Evolutionary conservation across 2,329 filamentous ascomycete species (phyloP).

Genomic region (Coniochaeta sp.): DNA sequence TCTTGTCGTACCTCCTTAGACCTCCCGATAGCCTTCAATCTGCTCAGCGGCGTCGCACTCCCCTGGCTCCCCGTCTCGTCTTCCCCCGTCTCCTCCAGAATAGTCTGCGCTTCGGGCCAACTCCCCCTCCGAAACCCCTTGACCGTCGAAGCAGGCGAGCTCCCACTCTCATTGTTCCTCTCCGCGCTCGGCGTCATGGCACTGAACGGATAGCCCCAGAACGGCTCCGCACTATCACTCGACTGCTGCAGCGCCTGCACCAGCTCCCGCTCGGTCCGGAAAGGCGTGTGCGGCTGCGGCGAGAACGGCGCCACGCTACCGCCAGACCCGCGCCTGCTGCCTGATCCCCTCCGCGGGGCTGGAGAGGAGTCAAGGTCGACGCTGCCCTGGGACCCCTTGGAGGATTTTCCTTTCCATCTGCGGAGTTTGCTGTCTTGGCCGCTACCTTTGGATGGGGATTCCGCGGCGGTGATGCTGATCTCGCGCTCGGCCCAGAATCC

Average conservation of each 20-base stretch:
- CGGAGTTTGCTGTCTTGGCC: constrained; percentile 17
- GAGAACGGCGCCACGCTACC: neutral
- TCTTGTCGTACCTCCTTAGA: neutral
- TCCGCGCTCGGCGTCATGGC: neutral
- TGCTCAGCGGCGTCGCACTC: neutral
- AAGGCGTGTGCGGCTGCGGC: neutral
- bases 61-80: neutral
- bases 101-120: neutral
- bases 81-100: neutral
- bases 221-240: neutral
- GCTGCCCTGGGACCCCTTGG: neutral
- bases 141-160: neutral
- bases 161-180: neutral
- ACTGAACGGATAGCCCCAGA: neutral
- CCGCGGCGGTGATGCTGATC: constrained; percentile 6
- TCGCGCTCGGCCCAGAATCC: constrained; percentile 58
- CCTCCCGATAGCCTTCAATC: neutral
- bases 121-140: neutral
- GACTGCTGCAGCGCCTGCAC: too few relatives aligned
- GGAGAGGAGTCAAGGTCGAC: neutral
- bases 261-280: neutral
- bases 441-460: constrained; percentile 11
- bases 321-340: neutral
- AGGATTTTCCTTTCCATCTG: constrained; percentile 27
- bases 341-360: neutral